Evolutionary conservation across 2,329 filamentous ascomycete genomes (phyloP), one percentile per base, ranked within the genome.

Genomic region (Alternaria triticina): DNA sequence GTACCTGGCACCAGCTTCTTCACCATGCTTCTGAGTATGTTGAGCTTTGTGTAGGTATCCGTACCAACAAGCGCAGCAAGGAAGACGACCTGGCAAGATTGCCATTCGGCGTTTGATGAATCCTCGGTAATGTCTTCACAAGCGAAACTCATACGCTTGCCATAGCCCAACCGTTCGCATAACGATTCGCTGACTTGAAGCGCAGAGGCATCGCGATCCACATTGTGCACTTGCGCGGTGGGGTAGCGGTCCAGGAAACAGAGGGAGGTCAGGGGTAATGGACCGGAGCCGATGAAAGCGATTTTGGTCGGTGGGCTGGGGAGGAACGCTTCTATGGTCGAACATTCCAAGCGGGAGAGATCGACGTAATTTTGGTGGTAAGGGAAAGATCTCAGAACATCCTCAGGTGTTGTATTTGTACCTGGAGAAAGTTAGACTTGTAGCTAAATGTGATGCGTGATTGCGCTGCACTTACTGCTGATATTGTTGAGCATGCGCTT

Each of bases 231-330:
- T 4, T 36, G 61, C 1, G 75, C 65, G 0, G 57, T 64, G 1
- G 77, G 74, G 12, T 83, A 77, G 3, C 75, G 69, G 1, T 77
- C 68, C 13, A 81, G 64, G 3, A 86, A 73, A 61, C 83, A 85
- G 4, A 86, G 69, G 0, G 82, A 83, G 0, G 84, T 85, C 15
- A 86, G 68, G 0, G 85, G 85, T 2, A 86, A 69, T 0, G 84
- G 84, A 0, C 85, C 85, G 0, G 82, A 85, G 12, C 85, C 85
- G 5, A 87, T 79, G 66, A 86, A 86, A 2, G 82, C 82, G 17
- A 86, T 76, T 7, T 70, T 78, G 1, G 61, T 62, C 0, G 80
- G 79, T 3, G n/a, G 7, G 15, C 65, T 45, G 1, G 64, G 64
- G 15, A 77, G 68, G 17, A 81, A 81, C 5, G 81, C 76, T 12